A percentile compares a stretch with the other conserved stretches of the same genome.
Evolutionary conservation across 2,329 filamentous ascomycete species (phyloP).

Genomic region (Aureobasidium lini): DNA sequence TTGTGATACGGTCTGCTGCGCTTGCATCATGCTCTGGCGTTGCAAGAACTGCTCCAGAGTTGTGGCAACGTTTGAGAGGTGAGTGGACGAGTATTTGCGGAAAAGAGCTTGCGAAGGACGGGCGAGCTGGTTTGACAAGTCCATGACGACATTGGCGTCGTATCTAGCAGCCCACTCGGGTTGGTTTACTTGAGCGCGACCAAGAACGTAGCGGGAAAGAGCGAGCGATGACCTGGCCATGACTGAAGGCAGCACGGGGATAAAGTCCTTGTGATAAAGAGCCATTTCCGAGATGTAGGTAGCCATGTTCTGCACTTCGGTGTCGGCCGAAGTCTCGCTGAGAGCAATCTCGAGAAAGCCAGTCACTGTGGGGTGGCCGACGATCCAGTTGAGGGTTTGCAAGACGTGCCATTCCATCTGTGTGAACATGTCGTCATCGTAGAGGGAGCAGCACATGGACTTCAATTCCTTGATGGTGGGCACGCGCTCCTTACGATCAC

Average conservation of each 20-base stretch:
- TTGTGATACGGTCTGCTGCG: constrained; percentile 20
- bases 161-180: constrained; percentile 67
- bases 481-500: constrained; percentile 97
- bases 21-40: constrained; percentile 43
- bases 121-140: constrained; percentile 57
- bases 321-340: constrained; percentile 65
- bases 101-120: constrained; percentile 60
- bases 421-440: constrained; percentile 99
- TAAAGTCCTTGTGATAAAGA: constrained; percentile 93
- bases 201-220: constrained; percentile 77
- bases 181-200: constrained; percentile 63
- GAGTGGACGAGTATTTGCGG: constrained; percentile 60
- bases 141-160: constrained; percentile 60
- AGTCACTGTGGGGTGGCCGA: constrained; percentile 93
- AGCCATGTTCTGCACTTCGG: constrained; percentile 89
- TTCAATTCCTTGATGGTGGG: constrained; percentile 94
- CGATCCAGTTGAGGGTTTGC: constrained; percentile 91
- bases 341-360: constrained; percentile 85
- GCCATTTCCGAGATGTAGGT: constrained; percentile 92
- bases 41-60: constrained; percentile 60
- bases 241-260: constrained; percentile 82
- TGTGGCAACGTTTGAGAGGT: constrained; percentile 57
- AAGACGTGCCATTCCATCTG: constrained; percentile 99
- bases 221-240: constrained; percentile 84
- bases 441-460: constrained; percentile 98